Conservation (phyloP, 306 rosid genomes). For the Lathyrus sativus region DNA sequence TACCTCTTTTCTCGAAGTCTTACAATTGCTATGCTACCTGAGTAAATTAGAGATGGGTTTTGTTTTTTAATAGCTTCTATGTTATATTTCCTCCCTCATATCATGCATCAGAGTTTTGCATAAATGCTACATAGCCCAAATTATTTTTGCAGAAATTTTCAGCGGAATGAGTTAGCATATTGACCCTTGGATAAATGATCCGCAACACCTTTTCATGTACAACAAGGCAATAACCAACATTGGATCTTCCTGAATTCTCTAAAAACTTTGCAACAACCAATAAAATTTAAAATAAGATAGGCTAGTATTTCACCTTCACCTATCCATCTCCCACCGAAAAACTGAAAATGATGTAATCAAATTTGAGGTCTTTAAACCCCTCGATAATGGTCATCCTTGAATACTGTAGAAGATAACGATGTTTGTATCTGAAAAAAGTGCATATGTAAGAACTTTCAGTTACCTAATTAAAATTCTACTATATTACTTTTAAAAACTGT, state of each 20-base stretch:
- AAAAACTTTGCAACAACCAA: not conserved
- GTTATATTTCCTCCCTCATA: not conserved
- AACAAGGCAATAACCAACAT: constrained; percentile 15
- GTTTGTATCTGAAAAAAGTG: no score
- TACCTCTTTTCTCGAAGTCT: constrained; percentile 27
- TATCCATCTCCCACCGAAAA: no score
- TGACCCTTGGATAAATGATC: constrained; percentile 19
- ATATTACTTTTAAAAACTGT: no score
- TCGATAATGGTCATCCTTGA: no score
- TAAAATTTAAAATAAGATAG: no score
- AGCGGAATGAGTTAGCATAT: constrained; percentile 3
- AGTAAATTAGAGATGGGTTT: constrained; percentile 20
- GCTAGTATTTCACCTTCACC: no score
- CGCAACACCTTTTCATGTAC: constrained; percentile 1
- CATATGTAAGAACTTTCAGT: no score
- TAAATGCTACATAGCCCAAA: not conserved
- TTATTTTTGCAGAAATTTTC: not conserved
- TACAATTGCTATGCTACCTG: not conserved
- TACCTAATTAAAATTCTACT: no score
- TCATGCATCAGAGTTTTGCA: constrained; percentile 16
- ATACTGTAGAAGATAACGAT: no score
- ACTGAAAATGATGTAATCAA: no score
- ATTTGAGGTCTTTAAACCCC: no score
- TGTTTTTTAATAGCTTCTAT: constrained; percentile 2
- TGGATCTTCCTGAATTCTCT: not conserved